Conservation (phyloP, 2,329 filamentous ascomycete species). For the Pestalotiopsis fici region DNA sequence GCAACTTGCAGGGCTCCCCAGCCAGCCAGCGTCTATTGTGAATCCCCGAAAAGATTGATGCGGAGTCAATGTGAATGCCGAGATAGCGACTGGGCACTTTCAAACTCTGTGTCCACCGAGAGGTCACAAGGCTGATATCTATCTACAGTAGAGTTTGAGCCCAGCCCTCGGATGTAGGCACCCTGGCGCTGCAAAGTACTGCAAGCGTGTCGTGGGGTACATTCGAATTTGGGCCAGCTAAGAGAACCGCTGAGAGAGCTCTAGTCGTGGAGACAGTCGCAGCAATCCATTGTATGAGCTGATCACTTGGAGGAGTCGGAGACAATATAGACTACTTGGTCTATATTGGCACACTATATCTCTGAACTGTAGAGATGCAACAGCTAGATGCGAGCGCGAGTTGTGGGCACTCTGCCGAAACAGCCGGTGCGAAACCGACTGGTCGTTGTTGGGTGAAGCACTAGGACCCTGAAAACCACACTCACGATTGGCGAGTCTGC, state of each 20-base stretch:
- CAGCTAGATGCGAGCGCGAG: background rate
- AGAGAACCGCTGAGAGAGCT: background rate
- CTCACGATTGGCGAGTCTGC: background rate
- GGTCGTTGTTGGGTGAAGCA: background rate
- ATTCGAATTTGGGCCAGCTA: background rate
- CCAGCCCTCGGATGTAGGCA: background rate
- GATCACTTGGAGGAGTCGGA: background rate
- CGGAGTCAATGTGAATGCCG: background rate
- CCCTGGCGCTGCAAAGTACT: background rate
- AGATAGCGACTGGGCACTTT: background rate
- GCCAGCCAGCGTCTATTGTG: background rate
- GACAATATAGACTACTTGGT: background rate
- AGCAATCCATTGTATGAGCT: background rate
- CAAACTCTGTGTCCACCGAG: background rate
- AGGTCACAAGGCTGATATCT: background rate
- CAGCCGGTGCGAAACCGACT: background rate
- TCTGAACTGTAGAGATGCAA: background rate
- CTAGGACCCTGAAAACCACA: background rate
- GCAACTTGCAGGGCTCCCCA: background rate
- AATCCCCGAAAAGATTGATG: background rate
- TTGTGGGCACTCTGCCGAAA: background rate
- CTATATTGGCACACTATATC: background rate
- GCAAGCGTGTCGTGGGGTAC: background rate
- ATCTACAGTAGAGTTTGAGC: background rate
- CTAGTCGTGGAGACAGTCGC: background rate